Evolutionary conservation across 768 basidiomycete species (phyloP).

Genomic region (Crucibulum laeve): DNA sequence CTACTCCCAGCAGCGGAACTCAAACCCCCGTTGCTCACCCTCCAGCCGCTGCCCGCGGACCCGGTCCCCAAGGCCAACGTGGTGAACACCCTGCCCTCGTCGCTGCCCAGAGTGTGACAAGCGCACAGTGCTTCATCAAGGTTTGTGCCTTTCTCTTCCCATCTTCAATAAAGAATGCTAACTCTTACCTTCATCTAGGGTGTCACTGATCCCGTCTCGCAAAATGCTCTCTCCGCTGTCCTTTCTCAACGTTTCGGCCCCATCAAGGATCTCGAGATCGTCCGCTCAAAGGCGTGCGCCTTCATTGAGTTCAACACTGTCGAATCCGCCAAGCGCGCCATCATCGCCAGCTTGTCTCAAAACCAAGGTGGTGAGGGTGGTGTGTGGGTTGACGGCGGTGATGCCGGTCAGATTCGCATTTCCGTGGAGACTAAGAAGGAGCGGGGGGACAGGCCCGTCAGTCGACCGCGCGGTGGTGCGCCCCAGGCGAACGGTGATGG

Average conservation of each 20-base stretch:
- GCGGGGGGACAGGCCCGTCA: constrained; percentile 72
- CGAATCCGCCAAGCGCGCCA: constrained; percentile 83
- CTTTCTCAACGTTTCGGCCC: constrained; percentile 69
- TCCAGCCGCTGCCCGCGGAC: constrained; percentile 15
- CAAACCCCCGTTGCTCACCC: constrained; percentile 25
- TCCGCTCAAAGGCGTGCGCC: constrained; percentile 85
- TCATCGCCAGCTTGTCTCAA: constrained; percentile 62
- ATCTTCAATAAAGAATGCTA: not conserved
- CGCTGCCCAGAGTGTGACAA: constrained; percentile 62
- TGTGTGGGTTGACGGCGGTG: constrained; percentile 68
- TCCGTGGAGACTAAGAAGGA: constrained; percentile 90
- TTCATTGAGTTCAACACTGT: constrained; percentile 85
- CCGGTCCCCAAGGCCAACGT: constrained; percentile 23
- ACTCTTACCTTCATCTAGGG: constrained; percentile 38
- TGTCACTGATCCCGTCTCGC: constrained; percentile 64
- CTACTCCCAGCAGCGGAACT: constrained; percentile 33
- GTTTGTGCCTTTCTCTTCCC: constrained; percentile 28
- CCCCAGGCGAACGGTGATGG: constrained; percentile 48
- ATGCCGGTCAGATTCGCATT: constrained; percentile 49
- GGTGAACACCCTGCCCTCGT: constrained; percentile 39
- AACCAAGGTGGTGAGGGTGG: constrained; percentile 86
- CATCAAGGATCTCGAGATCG: constrained; percentile 85
- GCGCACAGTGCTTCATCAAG: constrained; percentile 90
- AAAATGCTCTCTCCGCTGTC: constrained; percentile 39
- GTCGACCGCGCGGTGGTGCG: constrained; percentile 57